Conservation (phyloP, 495 filamentous ascomycete species). For the Jackrogersella multiformis region DNA sequence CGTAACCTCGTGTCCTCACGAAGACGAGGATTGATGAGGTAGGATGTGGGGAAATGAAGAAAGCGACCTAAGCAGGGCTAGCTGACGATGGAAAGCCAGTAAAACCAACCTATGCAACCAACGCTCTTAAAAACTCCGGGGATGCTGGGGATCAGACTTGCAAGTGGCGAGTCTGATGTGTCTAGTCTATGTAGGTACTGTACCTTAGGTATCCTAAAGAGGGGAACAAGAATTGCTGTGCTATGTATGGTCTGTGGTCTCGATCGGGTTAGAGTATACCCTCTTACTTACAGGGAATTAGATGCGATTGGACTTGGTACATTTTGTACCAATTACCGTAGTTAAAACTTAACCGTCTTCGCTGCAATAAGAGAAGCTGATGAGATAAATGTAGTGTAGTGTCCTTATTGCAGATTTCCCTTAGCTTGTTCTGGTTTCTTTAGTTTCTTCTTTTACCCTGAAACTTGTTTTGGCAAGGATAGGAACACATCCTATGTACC, state of each 20-base stretch:
- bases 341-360: too few species aligned
- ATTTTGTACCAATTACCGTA: slow-evolving; percentile 27
- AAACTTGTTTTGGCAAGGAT: neutral
- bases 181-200: slow-evolving; percentile 4
- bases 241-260: slow-evolving; percentile 7
- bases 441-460: too few species aligned
- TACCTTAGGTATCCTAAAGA: slow-evolving; percentile 5
- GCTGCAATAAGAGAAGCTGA: slow-evolving; percentile 2
- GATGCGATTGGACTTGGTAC: slow-evolving; percentile 12
- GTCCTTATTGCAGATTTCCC: neutral
- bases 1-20: slow-evolving; percentile 27
- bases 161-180: neutral
- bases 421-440: slow-evolving; percentile 9
- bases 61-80: slow-evolving; percentile 23
- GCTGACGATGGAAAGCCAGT: slow-evolving; percentile 3
- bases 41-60: slow-evolving; percentile 38
- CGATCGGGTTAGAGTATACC: too few species aligned
- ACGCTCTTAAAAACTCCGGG: slow-evolving; percentile 22
- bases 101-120: slow-evolving; percentile 5
- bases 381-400: slow-evolving; percentile 12
- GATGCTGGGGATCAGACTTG: too few species aligned
- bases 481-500: too few species aligned
- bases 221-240: slow-evolving; percentile 6
- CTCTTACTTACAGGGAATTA: slow-evolving; percentile 15
- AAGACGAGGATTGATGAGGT: slow-evolving; percentile 23